A percentile compares a stretch with the other conserved stretches of the same genome.
These are phyloP conservation scores for Camellia sinensis DNA, from an alignment of 148 eudicot genomes.

Conservation along the genomic window DNA sequence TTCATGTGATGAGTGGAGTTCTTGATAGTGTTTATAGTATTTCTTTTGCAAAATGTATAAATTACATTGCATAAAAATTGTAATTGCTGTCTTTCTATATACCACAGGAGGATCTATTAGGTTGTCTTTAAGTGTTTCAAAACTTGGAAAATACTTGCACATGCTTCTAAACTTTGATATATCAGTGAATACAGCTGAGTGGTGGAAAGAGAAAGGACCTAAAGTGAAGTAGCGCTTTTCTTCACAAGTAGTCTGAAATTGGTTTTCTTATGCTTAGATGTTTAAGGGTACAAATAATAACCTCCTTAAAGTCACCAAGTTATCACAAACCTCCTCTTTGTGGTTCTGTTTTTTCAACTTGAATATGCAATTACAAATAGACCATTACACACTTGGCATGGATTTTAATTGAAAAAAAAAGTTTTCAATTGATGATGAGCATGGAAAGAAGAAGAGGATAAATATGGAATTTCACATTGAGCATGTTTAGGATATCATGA, in stretches of 20 bases:
- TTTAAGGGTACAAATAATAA: background rate
- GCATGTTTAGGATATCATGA: too few relatives aligned
- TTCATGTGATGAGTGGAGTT: background rate
- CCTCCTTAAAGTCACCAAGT: background rate
- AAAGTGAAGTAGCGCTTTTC: background rate
- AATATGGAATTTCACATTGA: too few relatives aligned
- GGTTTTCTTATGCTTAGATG: background rate
- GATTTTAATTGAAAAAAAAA: too few relatives aligned
- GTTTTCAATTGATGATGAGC: too few relatives aligned
- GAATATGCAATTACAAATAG: background rate
- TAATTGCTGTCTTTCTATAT: background rate
- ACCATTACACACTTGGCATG: too few relatives aligned
- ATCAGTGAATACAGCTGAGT: background rate
- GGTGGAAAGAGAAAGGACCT: slow-evolving; percentile 1
- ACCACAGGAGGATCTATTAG: background rate
- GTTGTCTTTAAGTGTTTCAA: background rate
- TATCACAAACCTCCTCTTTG: background rate
- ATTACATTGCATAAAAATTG: background rate
- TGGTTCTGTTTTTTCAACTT: background rate
- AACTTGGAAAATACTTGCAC: background rate
- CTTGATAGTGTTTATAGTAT: background rate
- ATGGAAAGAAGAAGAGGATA: too few relatives aligned
- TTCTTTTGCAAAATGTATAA: background rate
- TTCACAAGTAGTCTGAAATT: background rate
- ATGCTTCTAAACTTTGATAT: background rate